These are phyloP conservation scores for Elsinoe necatrix DNA, from an alignment of 2,329 filamentous ascomycete genomes.

Conservation along the genomic window DNA sequence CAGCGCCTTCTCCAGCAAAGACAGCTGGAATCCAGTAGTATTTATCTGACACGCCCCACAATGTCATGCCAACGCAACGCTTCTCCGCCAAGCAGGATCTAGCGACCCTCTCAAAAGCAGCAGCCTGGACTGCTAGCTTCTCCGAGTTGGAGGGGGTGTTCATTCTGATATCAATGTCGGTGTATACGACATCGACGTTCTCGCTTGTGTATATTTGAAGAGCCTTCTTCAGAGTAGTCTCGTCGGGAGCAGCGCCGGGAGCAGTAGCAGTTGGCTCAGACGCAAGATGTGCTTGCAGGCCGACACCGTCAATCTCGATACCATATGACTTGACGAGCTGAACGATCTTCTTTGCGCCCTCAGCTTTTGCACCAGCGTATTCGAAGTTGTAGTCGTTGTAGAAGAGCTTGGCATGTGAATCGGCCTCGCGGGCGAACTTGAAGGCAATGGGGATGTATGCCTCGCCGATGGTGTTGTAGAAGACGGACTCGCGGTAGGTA, in stretches of 20 bases:
- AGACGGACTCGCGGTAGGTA: constrained; percentile 24
- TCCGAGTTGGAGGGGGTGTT: constrained; percentile 24
- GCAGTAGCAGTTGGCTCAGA: constrained; percentile 25
- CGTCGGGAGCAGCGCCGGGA: constrained; percentile 16
- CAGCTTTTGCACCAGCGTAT: constrained; percentile 22
- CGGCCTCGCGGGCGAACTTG: constrained; percentile 21
- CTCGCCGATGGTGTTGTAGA: constrained; percentile 25
- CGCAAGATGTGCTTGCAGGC: constrained; percentile 46
- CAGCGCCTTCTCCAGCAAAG: constrained; percentile 32
- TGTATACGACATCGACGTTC: constrained; percentile 51
- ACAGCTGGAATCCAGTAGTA: constrained; percentile 35
- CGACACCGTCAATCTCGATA: constrained; percentile 33
- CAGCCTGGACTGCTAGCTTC: constrained; percentile 35
- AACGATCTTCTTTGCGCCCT: constrained; percentile 23
- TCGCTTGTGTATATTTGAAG: constrained; percentile 45
- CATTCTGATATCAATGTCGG: constrained; percentile 54
- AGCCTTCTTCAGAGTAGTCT: constrained; percentile 32
- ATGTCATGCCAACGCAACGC: constrained; percentile 35
- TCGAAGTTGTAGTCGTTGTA: constrained; percentile 29
- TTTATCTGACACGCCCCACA: constrained; percentile 45
- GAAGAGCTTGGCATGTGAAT: constrained; percentile 23
- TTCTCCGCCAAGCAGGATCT: constrained; percentile 31
- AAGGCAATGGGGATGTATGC: constrained; percentile 25
- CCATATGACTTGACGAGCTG: constrained; percentile 22
- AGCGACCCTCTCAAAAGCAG: constrained; percentile 36